Base-by-base conservation (phyloP, 169 alveolate species). In the Plasmodium falciparum region DNA sequence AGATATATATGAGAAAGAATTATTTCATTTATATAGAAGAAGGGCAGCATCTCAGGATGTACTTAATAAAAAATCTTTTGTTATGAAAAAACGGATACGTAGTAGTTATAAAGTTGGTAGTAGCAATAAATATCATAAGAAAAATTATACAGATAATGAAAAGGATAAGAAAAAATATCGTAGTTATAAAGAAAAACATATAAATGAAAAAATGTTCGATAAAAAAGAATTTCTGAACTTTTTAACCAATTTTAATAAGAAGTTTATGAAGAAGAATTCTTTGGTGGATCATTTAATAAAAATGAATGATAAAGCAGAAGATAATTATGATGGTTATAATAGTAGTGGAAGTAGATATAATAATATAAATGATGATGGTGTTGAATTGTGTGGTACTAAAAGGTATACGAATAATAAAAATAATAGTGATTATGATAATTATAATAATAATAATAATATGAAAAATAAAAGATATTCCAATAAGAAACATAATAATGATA, bases 11-110 rank as follows among this genome's bases (percentile, higher is more conserved):
- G 86, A 66, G 2, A 70, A 17, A 22, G 45, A 83, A n/a, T 43
- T 59, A 73, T 83, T 83, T 56, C 45, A 83, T 39, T 54, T 58
- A 63, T 12, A 70, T 83, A 67, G 91, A 59, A 70, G 91, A 58
- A 69, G 91, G 47, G 91, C 91, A 56, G 91, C 91, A 3, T 83
- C 91, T 11, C 91, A 83, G 24, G 91, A 83, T 39, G 85, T 83
- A 43, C 39, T 70, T 43, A 13, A 83, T 49, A 83, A 83, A 6
- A 49, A 67, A 26, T 58, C 86, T 8, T 70, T 71, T 62, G 20
- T 83, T 8, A 67, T 78, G 54, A 78, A 78, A 67, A 78, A 66
- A 22, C 29, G 76, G 12, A 49, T 78, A 49, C 45, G 89, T 39
- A 78, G 89, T 58, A 50, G 49, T 26, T 78, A 78, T 29, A 83